Conservation (phyloP, 2,329 filamentous ascomycete species). For the Chrysoporthe cubensis region DNA sequence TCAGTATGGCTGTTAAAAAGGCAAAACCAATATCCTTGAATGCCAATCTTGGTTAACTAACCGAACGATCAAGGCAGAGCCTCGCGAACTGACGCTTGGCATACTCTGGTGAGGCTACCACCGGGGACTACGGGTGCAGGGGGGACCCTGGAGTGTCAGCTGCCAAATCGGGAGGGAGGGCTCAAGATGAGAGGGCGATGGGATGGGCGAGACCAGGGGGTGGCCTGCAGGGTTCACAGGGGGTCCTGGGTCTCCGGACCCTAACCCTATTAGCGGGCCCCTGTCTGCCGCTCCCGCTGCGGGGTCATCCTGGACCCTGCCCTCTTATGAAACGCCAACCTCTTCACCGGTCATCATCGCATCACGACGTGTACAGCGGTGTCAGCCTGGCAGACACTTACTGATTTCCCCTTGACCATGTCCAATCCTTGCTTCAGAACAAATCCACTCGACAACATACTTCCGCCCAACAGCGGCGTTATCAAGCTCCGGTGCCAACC, state of each 20-base stretch:
- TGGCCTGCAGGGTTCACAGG: background rate
- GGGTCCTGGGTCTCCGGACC: background rate
- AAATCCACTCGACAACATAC: too few relatives aligned
- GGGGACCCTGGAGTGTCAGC: background rate
- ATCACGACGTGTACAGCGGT: background rate
- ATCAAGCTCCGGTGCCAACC: too few relatives aligned
- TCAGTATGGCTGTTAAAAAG: too few relatives aligned
- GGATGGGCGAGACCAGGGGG: background rate
- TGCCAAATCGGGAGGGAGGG: background rate
- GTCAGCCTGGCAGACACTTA: too few relatives aligned
- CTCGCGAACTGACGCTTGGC: background rate
- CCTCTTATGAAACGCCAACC: background rate
- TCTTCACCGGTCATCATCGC: background rate
- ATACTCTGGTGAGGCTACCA: background rate
- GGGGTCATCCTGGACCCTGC: background rate
- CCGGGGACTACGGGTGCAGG: background rate
- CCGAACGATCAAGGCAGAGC: background rate
- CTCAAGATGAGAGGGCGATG: background rate
- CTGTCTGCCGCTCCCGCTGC: conserved; percentile 7
- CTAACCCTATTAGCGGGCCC: background rate
- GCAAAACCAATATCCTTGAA: background rate
- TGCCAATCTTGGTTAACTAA: too few relatives aligned
- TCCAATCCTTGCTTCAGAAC: too few relatives aligned
- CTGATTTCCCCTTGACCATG: too few relatives aligned
- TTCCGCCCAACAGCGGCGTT: too few relatives aligned